Percentiles rank a stretch among this genome's conserved stretches.
phyloP scores from a whole-genome alignment of 73 alveolate genomes.

The Paramecium octaurelia region DNA sequence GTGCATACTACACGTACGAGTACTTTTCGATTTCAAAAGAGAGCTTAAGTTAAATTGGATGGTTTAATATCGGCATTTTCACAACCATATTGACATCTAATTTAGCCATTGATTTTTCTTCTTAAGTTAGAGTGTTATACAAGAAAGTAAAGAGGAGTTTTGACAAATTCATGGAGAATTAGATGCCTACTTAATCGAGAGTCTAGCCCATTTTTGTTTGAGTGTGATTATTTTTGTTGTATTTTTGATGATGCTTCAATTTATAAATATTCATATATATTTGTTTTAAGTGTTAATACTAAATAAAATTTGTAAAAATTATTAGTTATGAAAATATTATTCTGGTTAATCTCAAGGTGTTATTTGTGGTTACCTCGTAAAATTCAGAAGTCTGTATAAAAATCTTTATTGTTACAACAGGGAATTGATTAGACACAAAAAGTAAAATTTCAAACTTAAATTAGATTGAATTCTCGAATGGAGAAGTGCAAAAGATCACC shows the following conservation, averaged over 20 bases:
- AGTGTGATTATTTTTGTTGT: neutral
- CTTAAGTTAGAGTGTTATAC: neutral
- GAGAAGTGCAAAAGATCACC: neutral
- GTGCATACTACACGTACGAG: neutral
- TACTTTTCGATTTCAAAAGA: neutral
- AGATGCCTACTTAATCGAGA: neutral
- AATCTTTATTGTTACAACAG: neutral
- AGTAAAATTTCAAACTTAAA: neutral
- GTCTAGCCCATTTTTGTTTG: neutral
- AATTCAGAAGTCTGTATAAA: neutral
- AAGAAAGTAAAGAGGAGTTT: neutral
- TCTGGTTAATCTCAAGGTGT: neutral
- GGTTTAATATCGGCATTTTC: neutral
- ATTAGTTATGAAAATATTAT: neutral
- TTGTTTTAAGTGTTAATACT: neutral
- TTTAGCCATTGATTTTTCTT: neutral
- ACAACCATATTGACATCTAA: neutral
- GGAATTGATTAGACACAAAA: neutral
- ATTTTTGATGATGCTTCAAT: neutral
- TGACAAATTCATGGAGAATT: neutral
- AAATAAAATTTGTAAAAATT: neutral
- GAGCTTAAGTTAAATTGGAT: neutral
- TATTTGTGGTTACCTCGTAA: neutral
- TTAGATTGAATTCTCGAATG: conserved; percentile 20
- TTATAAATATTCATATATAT: no score